Base-by-base conservation (phyloP, 1,139 yeast genomes). In the Meyerozyma athensensis region DNA sequence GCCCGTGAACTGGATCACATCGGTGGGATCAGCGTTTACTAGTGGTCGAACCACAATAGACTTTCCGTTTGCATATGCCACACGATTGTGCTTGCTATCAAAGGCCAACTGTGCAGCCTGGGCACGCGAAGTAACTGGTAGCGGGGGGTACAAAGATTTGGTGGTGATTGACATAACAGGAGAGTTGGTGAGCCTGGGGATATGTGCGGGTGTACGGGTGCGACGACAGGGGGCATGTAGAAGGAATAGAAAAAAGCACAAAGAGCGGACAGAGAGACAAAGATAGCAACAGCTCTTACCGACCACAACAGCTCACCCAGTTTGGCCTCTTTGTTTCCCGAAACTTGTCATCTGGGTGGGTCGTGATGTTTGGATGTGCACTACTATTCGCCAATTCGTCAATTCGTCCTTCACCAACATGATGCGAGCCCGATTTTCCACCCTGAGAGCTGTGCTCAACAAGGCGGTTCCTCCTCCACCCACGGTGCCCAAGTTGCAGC, bases 21-120 rank as follows among this genome's bases (percentile, higher is more conserved):
- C 76, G 9, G 50, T 35, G 7, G 55, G 41, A 18, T 47, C 41
- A 38, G 65, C 61, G 22, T 72, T 72, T 34, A 64, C 68, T 30
- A 86, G 73, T 2, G 84, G 76, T 43, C 95, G 75, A 23, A 92
- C 66, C 51, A 80, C 76, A 26, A 92, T 76, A 5, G 95, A 81
- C 56, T 86, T 86, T 36, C 96, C 96, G 48, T 81, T 67, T 14
- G 92, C 79, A 55, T 90, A 92, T 2, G 83, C 95, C 36, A 92
- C 65, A 42, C 94, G 65, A 49, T 83, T 78, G 33, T 81, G 68
- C 41, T 72, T 67, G 20, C 72, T 54, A 54, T 89, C 95, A 53
- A 85, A 89, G 0, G 95, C 77, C 34, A 92, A 59, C 46, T 80
- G 89, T 5, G 85, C 79, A 8, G 84, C 68, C 39, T 74, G 79